Conservation (phyloP, 331 rosid genomes). For the Quercus tomentella region DNA sequence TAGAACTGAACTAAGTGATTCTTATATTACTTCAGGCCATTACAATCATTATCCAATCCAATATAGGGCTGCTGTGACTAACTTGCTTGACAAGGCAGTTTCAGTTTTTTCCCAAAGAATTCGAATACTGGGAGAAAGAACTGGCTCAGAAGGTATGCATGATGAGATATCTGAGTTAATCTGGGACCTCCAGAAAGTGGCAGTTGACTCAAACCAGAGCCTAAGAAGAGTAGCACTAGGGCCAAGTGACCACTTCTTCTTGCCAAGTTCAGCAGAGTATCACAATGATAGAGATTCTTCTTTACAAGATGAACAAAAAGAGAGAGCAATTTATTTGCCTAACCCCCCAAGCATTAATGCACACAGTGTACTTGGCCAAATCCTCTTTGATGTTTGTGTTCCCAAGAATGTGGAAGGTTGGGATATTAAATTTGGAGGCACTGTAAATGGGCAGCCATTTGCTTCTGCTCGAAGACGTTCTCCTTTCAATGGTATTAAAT, state of each 20-base stretch:
- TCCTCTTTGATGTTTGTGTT: conserved; percentile 80
- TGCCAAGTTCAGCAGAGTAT: conserved; percentile 73
- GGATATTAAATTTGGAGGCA: conserved; percentile 73
- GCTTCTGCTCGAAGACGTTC: conserved; percentile 59
- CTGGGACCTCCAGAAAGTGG: conserved; percentile 83
- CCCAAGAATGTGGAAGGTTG: conserved; percentile 91
- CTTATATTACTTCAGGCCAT: conserved; percentile 52
- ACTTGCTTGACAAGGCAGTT: conserved; percentile 63
- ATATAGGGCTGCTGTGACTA: conserved; percentile 64
- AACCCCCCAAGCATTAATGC: conserved; percentile 71
- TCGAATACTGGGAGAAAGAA: conserved; percentile 46
- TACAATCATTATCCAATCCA: conserved; percentile 66
- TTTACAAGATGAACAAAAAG: conserved; percentile 59
- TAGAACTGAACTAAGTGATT: not conserved
- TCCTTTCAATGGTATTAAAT: conserved; percentile 46
- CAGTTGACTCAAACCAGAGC: conserved; percentile 72
- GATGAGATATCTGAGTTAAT: conserved; percentile 81
- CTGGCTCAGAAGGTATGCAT: conserved; percentile 37
- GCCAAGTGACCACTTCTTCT: conserved; percentile 80
- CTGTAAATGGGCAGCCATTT: conserved; percentile 59
- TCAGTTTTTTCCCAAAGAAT: conserved; percentile 50
- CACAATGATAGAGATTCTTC: conserved; percentile 35
- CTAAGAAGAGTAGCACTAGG: conserved; percentile 77
- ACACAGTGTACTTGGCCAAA: conserved; percentile 77
- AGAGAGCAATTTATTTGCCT: conserved; percentile 45